Percentiles rank a stretch among this genome's conserved stretches.
These are phyloP conservation scores for Tetrahymena borealis DNA, from an alignment of 73 alveolate species.

Conservation along the genomic window DNA sequence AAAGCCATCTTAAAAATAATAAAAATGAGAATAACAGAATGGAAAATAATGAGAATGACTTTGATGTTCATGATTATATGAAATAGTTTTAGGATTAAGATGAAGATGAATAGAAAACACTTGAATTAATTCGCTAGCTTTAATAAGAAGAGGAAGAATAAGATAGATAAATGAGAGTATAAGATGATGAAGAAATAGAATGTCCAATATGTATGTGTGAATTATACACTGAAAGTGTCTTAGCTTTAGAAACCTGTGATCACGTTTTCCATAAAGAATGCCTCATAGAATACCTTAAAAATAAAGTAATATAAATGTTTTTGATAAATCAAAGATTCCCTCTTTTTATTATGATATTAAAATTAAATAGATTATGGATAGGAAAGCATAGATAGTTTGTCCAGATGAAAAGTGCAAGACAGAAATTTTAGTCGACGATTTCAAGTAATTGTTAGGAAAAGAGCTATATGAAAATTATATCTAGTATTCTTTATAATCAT, in stretches of 20 bases:
- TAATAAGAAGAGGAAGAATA: constrained; percentile 15
- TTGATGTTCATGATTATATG: neutral
- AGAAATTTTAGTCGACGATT: constrained; percentile 39
- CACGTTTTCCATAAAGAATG: constrained; percentile 58
- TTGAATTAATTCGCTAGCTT: constrained; percentile 20
- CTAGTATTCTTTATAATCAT: constrained; percentile 12
- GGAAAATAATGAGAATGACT: neutral
- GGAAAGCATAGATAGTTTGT: constrained; percentile 44
- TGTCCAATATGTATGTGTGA: constrained; percentile 54
- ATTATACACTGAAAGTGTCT: constrained; percentile 32
- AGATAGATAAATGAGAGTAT: neutral
- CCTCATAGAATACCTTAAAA: constrained; percentile 36
- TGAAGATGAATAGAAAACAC: constrained; percentile 12
- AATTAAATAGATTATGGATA: neutral
- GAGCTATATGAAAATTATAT: constrained; percentile 32
- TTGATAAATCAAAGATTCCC: neutral
- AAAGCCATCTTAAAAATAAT: neutral
- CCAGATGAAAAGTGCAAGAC: constrained; percentile 43
- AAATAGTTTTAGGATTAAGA: neutral
- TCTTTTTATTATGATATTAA: neutral
- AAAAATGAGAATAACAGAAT: neutral
- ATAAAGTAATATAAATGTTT: neutral
- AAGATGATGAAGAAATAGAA: constrained; percentile 26
- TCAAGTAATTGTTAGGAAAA: constrained; percentile 19
- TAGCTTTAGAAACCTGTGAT: constrained; percentile 41